Evolutionary conservation across 495 filamentous ascomycete species (phyloP).

Genomic region (Penicillium flavigenum): DNA sequence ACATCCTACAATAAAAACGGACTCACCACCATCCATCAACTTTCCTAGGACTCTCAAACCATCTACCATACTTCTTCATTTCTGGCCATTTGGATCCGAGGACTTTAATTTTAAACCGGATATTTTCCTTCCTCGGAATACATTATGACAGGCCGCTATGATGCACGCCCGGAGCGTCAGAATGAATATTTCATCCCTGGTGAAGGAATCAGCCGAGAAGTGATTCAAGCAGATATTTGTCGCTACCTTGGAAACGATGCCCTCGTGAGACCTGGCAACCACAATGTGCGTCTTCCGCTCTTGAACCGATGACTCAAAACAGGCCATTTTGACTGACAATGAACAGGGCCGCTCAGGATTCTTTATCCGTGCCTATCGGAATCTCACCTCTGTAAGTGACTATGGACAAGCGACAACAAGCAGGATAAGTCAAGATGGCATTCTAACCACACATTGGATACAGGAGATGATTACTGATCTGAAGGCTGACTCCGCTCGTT

Average conservation of each 20-base stretch:
- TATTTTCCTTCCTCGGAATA: constrained; percentile 31
- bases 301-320: constrained; percentile 10
- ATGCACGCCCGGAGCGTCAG: constrained; percentile 51
- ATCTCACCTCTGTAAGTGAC: constrained; percentile 75
- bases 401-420: constrained; percentile 7
- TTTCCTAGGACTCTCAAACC: constrained; percentile 12
- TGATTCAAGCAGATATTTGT: constrained; percentile 93
- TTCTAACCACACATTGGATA: constrained; percentile 14
- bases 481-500: constrained; percentile 76
- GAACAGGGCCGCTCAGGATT: constrained; percentile 69
- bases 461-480: constrained; percentile 89
- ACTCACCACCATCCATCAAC: constrained; percentile 18
- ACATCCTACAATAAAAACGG: constrained; percentile 29
- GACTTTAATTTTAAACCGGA: constrained; percentile 32
- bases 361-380: constrained; percentile 85
- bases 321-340: constrained; percentile 33
- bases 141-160: constrained; percentile 49
- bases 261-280: constrained; percentile 77
- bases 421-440: constrained; percentile 8
- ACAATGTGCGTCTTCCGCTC: constrained; percentile 61
- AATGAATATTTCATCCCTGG: constrained; percentile 87
- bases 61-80: constrained; percentile 21
- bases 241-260: constrained; percentile 92
- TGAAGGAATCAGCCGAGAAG: constrained; percentile 88
- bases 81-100: constrained; percentile 42